These are phyloP conservation scores for Aphanomyces cochlioides DNA, from an alignment of 352 stramenopile genomes.

Conservation along the genomic window DNA sequence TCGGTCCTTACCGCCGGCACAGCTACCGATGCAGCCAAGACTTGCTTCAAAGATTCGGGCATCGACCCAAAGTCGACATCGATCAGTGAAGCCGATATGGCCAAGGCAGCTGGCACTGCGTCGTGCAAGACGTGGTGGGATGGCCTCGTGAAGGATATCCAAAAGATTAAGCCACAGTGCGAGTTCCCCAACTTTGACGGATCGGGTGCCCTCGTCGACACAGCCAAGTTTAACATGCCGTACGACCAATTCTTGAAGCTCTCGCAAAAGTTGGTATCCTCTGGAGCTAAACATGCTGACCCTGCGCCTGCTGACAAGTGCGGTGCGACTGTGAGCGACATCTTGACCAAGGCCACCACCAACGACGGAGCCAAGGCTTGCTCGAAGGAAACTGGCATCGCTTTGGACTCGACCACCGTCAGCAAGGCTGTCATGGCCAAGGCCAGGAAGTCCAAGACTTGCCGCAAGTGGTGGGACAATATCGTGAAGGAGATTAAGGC, in stretches of 20 bases:
- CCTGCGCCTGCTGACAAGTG: not conserved
- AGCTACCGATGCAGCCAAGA: not conserved
- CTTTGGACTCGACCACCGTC: not conserved
- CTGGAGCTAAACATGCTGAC: not conserved
- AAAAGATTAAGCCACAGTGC: conserved; percentile 3
- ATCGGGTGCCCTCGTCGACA: not conserved
- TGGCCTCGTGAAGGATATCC: conserved; percentile 4
- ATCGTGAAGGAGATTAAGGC: conserved; percentile 10
- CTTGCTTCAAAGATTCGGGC: conserved; percentile 13
- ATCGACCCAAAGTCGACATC: not conserved
- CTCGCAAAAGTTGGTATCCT: not conserved
- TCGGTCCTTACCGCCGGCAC: not conserved
- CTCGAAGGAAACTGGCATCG: conserved; percentile 5
- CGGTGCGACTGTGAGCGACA: not conserved
- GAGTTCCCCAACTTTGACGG: conserved; percentile 10
- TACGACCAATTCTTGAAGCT: conserved; percentile 9
- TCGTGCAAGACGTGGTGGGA: conserved; percentile 16
- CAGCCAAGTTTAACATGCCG: conserved; percentile 6
- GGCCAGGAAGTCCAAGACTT: conserved; percentile 4
- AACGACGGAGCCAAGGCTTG: conserved; percentile 10
- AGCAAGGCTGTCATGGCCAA: not conserved
- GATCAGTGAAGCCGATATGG: not conserved
- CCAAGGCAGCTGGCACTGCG: not conserved
- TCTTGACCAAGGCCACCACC: not conserved
- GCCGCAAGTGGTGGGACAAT: conserved; percentile 4